Base-by-base conservation (phyloP, 2,329 filamentous ascomycete species). In the Hypomyces perniciosus region DNA sequence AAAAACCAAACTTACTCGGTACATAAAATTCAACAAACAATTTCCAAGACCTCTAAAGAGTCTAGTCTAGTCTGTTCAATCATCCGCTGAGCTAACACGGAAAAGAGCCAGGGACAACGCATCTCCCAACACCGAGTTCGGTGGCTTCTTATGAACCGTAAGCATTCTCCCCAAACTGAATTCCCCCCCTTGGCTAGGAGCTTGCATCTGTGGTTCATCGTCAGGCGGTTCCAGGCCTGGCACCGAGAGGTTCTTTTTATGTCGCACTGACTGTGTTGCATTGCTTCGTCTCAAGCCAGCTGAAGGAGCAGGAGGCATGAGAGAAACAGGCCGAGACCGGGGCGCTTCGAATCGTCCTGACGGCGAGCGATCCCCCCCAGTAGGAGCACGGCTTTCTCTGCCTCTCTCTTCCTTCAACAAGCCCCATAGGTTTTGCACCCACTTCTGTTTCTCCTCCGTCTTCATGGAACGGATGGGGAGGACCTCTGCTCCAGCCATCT, bases 401-500 rank as follows among this genome's bases (percentile, higher is more conserved):
- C 44, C 55, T 12, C 47, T 54, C 35, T 63, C 61, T 10, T 62
- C 58, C 29, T 41, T 40, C n/a, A 67, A 46, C 39, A 66, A 46
- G 2, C 56, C 57, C 65, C 64, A 67, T 6, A 67, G 50, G 34
- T 58, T 54, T 35, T 64, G 61, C 8, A 67, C 44, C 64, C 65
- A 68, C 41, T 59, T 62, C 51, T 67, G 63, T 56, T 67, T 66
- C 55, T 67, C 65, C 47, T 67, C 64, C 4, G 64, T 57, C 50
- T 65, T 63, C 62, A 66, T 67, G 20, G 65, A 67, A 2, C 65
- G 64, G 39, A 65, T 58, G 33, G 67, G 66, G 2, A 67, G 44
- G 6, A 69, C 65, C 50, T 69, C 66, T 2, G 62, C 64, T 5
- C 63, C 66, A 5, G 57, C 61, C 65, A 68, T 68, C 38, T 68